phyloP scores from a whole-genome alignment of 371 early-diverging fungal genomes.

The Mucor circinelloides region DNA sequence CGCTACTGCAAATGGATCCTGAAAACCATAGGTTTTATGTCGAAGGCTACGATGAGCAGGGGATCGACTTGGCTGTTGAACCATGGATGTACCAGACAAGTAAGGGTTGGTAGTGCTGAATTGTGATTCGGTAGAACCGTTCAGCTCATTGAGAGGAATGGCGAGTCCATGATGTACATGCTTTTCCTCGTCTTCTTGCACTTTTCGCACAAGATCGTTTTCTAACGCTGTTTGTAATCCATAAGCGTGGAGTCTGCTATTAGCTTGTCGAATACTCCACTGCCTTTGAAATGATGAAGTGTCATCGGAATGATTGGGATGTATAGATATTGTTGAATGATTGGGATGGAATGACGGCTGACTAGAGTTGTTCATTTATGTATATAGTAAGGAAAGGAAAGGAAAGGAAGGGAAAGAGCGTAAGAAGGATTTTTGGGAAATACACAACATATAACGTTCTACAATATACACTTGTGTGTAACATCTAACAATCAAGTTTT shows the following conservation, averaged over 20 bases:
- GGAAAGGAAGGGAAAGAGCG: neutral
- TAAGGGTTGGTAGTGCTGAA: constrained; percentile 38
- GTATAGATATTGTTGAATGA: neutral
- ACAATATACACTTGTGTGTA: constrained; percentile 3
- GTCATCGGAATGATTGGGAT: neutral
- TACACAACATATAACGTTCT: constrained; percentile 2
- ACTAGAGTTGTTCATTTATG: neutral
- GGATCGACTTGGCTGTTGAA: constrained; percentile 17
- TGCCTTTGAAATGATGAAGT: constrained; percentile 10
- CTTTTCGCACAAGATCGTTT: constrained; percentile 38
- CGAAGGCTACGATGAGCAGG: constrained; percentile 20
- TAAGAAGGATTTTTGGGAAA: neutral
- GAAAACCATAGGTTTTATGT: constrained; percentile 42
- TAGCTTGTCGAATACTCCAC: constrained; percentile 54
- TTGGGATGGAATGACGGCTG: neutral
- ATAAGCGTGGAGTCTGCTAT: constrained; percentile 38
- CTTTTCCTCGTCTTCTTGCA: constrained; percentile 33
- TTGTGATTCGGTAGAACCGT: constrained; percentile 5
- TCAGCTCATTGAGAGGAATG: constrained; percentile 36
- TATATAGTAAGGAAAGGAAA: neutral
- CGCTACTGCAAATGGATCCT: constrained; percentile 47
- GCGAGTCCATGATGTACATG: constrained; percentile 15
- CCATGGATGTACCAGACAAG: constrained; percentile 15
- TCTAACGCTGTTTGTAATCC: constrained; percentile 40
- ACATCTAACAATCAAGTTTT: neutral